Conservation (phyloP, 2,329 filamentous ascomycete genomes). For the Calonectria pteridis region DNA sequence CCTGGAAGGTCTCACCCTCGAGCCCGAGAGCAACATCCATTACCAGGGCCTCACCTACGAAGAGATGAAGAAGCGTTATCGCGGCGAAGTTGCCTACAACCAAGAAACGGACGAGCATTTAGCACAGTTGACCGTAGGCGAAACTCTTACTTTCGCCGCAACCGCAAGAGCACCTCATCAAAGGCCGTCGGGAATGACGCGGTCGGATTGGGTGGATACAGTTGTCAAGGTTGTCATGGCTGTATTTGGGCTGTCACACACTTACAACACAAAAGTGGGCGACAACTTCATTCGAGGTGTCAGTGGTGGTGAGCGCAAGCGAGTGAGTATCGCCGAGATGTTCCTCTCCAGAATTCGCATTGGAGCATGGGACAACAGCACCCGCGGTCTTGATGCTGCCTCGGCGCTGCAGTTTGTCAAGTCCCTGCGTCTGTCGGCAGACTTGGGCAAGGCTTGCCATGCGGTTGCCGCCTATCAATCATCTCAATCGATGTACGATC, state of each 20-base stretch:
- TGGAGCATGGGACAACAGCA: conserved; percentile 11
- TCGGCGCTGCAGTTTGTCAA: background rate
- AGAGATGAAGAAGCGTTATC: background rate
- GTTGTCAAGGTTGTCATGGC: conserved; percentile 7
- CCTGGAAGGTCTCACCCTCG: background rate
- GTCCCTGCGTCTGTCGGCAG: background rate
- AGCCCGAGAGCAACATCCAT: background rate
- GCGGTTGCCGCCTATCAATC: conserved; percentile 64
- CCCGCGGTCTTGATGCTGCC: background rate
- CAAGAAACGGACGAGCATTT: background rate
- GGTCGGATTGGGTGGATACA: background rate
- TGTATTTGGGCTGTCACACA: background rate
- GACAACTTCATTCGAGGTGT: background rate
- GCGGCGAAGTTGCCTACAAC: background rate
- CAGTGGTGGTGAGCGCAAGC: conserved; percentile 6
- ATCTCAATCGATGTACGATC: conserved; percentile 54
- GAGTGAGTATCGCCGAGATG: conserved; percentile 13
- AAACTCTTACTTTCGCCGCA: background rate
- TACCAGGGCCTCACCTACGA: background rate
- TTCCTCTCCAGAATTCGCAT: conserved; percentile 9
- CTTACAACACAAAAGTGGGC: background rate
- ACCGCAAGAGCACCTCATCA: background rate
- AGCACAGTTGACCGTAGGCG: background rate
- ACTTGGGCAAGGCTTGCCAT: background rate
- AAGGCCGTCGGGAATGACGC: background rate